Evolutionary conservation across 2,329 filamentous ascomycete genomes (phyloP), one percentile per base, ranked within the genome.

Genomic region (Claviceps africana): DNA sequence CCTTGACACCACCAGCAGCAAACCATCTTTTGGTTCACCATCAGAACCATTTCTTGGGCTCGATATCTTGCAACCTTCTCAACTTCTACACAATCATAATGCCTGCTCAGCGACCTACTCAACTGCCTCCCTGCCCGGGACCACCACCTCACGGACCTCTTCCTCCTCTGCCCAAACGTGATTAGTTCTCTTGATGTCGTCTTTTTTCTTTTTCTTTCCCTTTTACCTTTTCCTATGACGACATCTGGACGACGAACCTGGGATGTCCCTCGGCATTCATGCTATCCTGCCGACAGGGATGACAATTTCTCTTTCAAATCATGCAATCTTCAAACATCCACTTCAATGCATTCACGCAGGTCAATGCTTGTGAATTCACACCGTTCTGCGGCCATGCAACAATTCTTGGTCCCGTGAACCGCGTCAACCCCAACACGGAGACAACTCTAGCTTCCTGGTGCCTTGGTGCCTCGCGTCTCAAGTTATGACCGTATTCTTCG

Each of bases 41-140:
- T 11, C n/a, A 43, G n/a, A 25, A 5, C 13, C n/a, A 46, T 3
- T 25, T 3, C 5, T 25, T n/a, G n/a, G 25, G 25, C 25, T 5
- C 5, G 25, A 25, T 25, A 25, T 25, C 25, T 25, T 5, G 3
- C 25, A 5, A 25, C 5, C 25, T 25, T n/a, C 10, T 25, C 43
- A 28, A n/a, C n/a, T n/a, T 19, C 17, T 15, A 60, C 50, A 52
- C 56, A 56, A 61, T 56, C 61, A 66, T 56, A 55, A 78, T 79
- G 74, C 75, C 77, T 67, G 70, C 76, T 57, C 77, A 81, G 67
- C 76, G 79, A 64, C 79, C 80, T 56, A 81, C 79, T 60, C 78
- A 82, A 63, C 77, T 83, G 58, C 80, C 80, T 70, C 80, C 80
- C 59, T 83, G 79, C 76, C 79, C 80, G 51, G 80, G 80, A 60